These are phyloP conservation scores for Tylopilus vinaceipallidus DNA, from an alignment of 768 basidiomycete species.

Conservation along the genomic window DNA sequence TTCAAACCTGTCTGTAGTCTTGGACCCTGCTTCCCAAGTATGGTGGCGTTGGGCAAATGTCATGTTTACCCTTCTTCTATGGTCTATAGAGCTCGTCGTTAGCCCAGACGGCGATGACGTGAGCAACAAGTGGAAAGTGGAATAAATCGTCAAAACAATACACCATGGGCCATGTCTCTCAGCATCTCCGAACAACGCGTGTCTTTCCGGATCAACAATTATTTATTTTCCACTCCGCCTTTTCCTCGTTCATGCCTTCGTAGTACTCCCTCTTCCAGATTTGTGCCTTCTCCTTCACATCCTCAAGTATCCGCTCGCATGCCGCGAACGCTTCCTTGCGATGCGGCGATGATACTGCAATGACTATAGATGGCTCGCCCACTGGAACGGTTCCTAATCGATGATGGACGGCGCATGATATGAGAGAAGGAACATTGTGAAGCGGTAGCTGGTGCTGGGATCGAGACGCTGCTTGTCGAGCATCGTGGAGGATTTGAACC, in stretches of 20 bases:
- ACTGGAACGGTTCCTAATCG: constrained; percentile 76
- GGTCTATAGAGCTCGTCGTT: constrained; percentile 80
- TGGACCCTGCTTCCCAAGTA: constrained; percentile 87
- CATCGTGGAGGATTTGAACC: constrained; percentile 51
- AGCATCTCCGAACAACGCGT: constrained; percentile 1
- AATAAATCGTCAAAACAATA: constrained; percentile 30
- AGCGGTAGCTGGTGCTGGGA: constrained; percentile 40
- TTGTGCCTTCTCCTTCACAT: constrained; percentile 78
- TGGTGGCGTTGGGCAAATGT: constrained; percentile 95
- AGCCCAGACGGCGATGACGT: constrained; percentile 70
- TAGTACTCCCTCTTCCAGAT: constrained; percentile 94
- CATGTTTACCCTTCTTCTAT: constrained; percentile 79
- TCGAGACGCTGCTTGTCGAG: constrained; percentile 39
- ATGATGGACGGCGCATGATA: constrained; percentile 68
- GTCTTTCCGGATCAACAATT: constrained; percentile 19
- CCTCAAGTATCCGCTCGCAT: constrained; percentile 83
- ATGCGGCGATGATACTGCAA: constrained; percentile 83
- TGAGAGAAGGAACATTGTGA: constrained; percentile 36
- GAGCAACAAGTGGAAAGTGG: constrained; percentile 77
- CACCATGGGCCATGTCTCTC: constrained; percentile 7
- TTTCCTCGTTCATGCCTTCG: constrained; percentile 59
- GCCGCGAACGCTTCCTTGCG: constrained; percentile 77
- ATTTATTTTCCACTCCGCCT: constrained; percentile 73
- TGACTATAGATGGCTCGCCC: constrained; percentile 79
- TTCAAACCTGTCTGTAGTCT: constrained; percentile 43